Base-by-base conservation (phyloP, 306 rosid species). In the Calophaca sinica region DNA sequence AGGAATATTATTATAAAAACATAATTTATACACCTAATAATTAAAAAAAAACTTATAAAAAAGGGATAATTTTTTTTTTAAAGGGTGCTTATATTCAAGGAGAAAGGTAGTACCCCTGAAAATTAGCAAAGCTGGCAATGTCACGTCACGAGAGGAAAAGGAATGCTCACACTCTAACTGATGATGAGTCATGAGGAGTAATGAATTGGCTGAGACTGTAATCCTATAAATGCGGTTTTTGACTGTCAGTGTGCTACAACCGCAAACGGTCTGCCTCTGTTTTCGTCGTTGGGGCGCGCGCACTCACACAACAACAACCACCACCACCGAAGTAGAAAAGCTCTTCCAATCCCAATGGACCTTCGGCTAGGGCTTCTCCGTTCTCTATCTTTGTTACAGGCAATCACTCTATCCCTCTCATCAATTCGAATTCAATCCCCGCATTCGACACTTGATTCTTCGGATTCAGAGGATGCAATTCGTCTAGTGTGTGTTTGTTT, bases 381-480 rank as follows among this genome's bases (percentile, higher is more conserved):
- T 9, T 61, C 54, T 1, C 1, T 86, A 5, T 83, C n/a, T 75
- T 79, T 87, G 10, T 75, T 87, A 29, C 97, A 87, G 97, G 97
- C 91, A 86, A 80, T 70, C 49, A 4, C 65, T 62, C 42, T 41
- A 69, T 84, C 75, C 48, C 32, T 72, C 45, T 26, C 67, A 9
- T 8, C 77, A 36, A 45, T 51, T 70, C 57, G 13, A 62, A 14
- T 70, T 49, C 74, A 10, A 31, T 32, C 13, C 4, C 1, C 31
- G n/a, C 31, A 3, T 62, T 14, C 32, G 38, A 35, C 42, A 41
- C 6, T 73, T 41, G 51, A 7, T 61, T 78, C 59, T 2, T 12
- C 58, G 4, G 68, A 54, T 67, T 74, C 73, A 28, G 31, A 29
- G 13, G n/a, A 63, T 65, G 36, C 53, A 5, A 2, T 11, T 76